A percentile compares a stretch with the other conserved stretches of the same genome.
Conservation (phyloP, 805 yeast species). For the Myxozyma nipponensis region DNA sequence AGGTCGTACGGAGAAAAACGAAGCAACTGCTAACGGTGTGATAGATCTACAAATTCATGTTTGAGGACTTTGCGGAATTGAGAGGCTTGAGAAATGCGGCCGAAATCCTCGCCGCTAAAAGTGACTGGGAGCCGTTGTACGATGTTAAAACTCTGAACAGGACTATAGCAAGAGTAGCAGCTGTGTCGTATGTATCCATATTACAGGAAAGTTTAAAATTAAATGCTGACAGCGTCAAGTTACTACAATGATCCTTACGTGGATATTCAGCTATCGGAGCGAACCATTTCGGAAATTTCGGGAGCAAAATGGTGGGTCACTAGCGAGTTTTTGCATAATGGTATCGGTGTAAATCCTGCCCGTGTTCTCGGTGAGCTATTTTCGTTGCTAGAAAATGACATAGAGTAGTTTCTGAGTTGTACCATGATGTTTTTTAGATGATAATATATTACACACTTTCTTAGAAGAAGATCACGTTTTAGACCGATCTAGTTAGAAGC, state of each 20-base stretch:
- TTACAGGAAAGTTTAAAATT: neutral
- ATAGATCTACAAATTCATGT: constrained; percentile 48
- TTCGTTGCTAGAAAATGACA: constrained; percentile 39
- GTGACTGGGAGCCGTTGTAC: constrained; percentile 42
- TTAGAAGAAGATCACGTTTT: neutral
- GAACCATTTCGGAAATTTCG: constrained; percentile 38
- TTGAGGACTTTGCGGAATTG: constrained; percentile 47
- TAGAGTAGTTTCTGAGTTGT: constrained; percentile 34
- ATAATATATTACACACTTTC: neutral
- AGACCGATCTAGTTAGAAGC: neutral
- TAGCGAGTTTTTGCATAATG: constrained; percentile 46
- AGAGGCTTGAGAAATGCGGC: constrained; percentile 43
- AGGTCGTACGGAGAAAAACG: neutral
- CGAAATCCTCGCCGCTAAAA: constrained; percentile 30
- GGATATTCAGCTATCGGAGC: constrained; percentile 41
- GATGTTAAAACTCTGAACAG: constrained; percentile 35
- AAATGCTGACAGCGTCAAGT: neutral
- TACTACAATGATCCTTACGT: constrained; percentile 39
- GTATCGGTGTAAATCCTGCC: constrained; percentile 41
- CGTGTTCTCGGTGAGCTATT: constrained; percentile 41
- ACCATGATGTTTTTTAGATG: no score
- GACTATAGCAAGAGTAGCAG: constrained; percentile 26
- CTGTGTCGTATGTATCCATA: constrained; percentile 27
- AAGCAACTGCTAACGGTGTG: neutral
- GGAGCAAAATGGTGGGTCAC: constrained; percentile 44